Base-by-base conservation (phyloP, 2,329 filamentous ascomycete genomes). In the Acrocalymma vagum region DNA sequence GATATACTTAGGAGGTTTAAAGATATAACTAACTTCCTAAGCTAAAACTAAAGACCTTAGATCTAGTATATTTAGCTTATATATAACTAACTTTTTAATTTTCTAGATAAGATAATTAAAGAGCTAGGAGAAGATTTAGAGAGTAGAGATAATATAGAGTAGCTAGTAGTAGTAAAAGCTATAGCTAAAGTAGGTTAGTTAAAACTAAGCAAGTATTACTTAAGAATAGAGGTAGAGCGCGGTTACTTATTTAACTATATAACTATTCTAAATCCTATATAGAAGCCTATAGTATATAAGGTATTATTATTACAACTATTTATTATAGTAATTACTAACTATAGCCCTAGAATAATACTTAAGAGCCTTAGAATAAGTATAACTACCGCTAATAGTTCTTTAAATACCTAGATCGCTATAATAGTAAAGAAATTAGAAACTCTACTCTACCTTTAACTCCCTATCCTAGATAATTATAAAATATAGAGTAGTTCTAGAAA, bases 241-340 rank as follows among this genome's bases (percentile, higher is more conserved):
- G 17, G 35, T 11, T 38, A 23, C 20, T 24, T 30, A 27, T 38
- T 38, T 38, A 38, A 38, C 21, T 38, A 30, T 21, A 21, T 27
- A 23, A 30, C 11, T 15, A 38, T 44, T 10, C 25, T 44, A n/a
- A 14, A 44, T 16, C 29, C 18, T 29, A 29, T 9, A 3, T 17
- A 30, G 11, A 44, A 44, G 22, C 29, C 34, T 30, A 38, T 21
- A 18, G 25, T 9, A 4, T 44, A 44, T 23, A 27, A 44, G 14
- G 27, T 44, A 38, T 38, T 33, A 38, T 44, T 29, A 44, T 30
- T 31, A 31, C 21, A 44, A 25, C 13, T 30, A 30, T 22, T 44
- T 38, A 44, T 44, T 35, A 35, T 29, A 38, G 6, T 8, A 18
- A 15, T 31, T 18, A n/a, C n/a, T n/a, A n/a, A n/a, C n/a, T n/a